Percentiles rank a stretch among this genome's conserved stretches.
phyloP scores from a whole-genome alignment of 1,284 basidiomycete species.

The Cryptococcus sp. region DNA sequence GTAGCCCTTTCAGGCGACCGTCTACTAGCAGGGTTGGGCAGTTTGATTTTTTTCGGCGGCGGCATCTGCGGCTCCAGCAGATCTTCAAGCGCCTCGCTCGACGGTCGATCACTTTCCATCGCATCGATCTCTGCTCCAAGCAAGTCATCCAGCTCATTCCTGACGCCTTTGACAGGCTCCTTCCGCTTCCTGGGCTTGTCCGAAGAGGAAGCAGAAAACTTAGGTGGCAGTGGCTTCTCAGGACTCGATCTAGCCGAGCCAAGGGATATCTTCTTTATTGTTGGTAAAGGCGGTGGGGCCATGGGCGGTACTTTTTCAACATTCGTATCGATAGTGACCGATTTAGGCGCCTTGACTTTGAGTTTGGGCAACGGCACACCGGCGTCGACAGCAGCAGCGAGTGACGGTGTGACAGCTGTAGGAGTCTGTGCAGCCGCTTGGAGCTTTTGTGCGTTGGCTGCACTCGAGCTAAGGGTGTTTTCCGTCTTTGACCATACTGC shows the following conservation, averaged over 20 bases:
- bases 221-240: conserved; percentile 4
- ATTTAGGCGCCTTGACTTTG: conserved; percentile 40
- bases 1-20: conserved; percentile 7
- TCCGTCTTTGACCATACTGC: conserved; percentile 44
- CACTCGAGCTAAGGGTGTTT: conserved; percentile 30
- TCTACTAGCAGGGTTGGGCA: background rate
- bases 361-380: conserved; percentile 24
- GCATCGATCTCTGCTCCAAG: conserved; percentile 50
- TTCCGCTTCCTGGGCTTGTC: conserved; percentile 31
- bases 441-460: conserved; percentile 13
- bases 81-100: conserved; percentile 22
- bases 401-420: conserved; percentile 41
- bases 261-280: conserved; percentile 5
- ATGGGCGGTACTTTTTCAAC: conserved; percentile 29
- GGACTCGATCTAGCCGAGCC: background rate
- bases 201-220: conserved; percentile 3
- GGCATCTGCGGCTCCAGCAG: conserved; percentile 27
- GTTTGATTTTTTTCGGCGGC: conserved; percentile 40
- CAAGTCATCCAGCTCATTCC: conserved; percentile 43
- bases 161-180: conserved; percentile 8
- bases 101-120: conserved; percentile 30
- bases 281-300: conserved; percentile 47
- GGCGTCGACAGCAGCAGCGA: conserved; percentile 9
- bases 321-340: conserved; percentile 26
- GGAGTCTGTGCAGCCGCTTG: background rate